Percentiles rank a stretch among this genome's conserved stretches.
phyloP scores from a whole-genome alignment of 108 stramenopile species.

The Pseudonitzschia multiseries region DNA sequence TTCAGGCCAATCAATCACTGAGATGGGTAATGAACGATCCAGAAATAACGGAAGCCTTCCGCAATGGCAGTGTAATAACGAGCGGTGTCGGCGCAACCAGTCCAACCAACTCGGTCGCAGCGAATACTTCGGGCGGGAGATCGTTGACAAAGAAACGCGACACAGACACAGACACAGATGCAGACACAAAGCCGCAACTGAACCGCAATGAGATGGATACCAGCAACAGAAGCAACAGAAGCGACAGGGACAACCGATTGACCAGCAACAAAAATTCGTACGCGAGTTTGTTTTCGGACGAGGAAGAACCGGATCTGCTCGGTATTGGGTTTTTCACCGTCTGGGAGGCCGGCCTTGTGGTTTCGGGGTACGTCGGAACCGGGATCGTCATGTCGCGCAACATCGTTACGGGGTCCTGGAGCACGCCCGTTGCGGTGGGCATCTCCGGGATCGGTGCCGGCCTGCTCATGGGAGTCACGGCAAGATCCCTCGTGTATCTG shows the following conservation, averaged over 20 bases:
- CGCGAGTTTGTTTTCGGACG: constrained; percentile 19
- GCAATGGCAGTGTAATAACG: background rate
- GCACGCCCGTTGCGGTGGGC: constrained; percentile 69
- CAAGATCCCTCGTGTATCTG: constrained; percentile 20
- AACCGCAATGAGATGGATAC: background rate
- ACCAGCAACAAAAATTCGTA: background rate
- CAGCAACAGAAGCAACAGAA: background rate
- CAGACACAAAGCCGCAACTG: no score
- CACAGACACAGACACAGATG: no score
- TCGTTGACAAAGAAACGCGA: no score
- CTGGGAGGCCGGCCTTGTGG: constrained; percentile 71
- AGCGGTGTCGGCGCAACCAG: no score
- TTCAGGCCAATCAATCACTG: constrained; percentile 26
- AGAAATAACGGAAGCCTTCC: background rate
- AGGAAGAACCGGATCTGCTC: constrained; percentile 6
- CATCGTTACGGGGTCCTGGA: constrained; percentile 53
- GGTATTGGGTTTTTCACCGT: constrained; percentile 51
- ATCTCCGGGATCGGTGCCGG: constrained; percentile 31
- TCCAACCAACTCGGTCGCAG: no score
- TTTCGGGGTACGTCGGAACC: constrained; percentile 67
- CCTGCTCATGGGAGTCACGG: constrained; percentile 16
- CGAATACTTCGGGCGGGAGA: no score
- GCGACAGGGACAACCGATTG: background rate
- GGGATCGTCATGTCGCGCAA: constrained; percentile 67
- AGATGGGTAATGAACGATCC: constrained; percentile 13